Base-by-base conservation (phyloP, 2,329 filamentous ascomycete genomes). In the Calonectria leucothoes region DNA sequence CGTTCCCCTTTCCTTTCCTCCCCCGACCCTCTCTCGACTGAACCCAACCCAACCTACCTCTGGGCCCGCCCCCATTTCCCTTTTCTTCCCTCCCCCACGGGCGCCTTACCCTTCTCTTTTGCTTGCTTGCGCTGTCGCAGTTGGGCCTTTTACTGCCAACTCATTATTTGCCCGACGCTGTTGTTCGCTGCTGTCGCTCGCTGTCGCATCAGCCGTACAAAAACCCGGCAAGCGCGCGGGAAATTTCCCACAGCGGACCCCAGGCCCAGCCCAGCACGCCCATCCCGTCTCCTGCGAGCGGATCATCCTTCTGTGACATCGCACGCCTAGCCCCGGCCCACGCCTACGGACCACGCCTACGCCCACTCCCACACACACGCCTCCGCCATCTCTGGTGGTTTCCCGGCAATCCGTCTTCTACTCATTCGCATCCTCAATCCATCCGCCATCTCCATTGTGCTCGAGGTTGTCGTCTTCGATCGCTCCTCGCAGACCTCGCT, bases 341-440 rank as follows among this genome's bases (percentile, higher is more conserved):
- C 33, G 52, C 64, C 64, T 39, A 52, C 63, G 65, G 59, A 61
- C 63, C 75, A 72, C 74, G 71, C 75, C 77, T 77, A 75, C 72
- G 74, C 75, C 78, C 70, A 72, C 65, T 72, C 70, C 59, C 70
- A 29, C 70, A 73, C 71, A 55, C 71, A 70, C 71, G 66, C 71
- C 76, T 74, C 79, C 78, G 76, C 78, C 77, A 76, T 78, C 78
- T 80, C 76, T 77, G 61, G 74, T 49, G 48, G 48, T 74, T 74
- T 48, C 70, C 73, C 67, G 75, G 72, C 72, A 76, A 74, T 78
- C 78, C 69, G 70, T 63, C 65, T 61, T 68, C 48, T 45, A 27
- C 67, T 48, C 55, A 69, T 69, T 69, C 66, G 55, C 71, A 73
- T 70, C 64, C 64, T 48, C 63, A 37, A 57, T 64, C 61, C 48